These are phyloP conservation scores for Sphagnum contortum DNA, from an alignment of 225 moss, liverwort and hornwort species.

Conservation along the genomic window DNA sequence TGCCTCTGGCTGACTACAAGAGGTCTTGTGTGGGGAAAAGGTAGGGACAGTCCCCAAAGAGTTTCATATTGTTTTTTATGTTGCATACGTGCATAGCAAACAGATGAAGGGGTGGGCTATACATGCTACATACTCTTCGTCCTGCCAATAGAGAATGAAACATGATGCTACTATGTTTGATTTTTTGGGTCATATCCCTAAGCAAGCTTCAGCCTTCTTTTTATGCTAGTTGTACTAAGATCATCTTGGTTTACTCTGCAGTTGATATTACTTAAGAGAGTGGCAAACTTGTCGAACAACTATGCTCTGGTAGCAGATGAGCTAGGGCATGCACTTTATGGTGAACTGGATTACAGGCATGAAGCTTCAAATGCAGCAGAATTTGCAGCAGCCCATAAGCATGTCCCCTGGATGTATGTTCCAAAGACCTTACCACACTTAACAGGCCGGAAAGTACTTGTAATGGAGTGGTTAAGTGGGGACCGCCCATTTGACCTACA, in stretches of 20 bases:
- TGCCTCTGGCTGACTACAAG: too few relatives aligned
- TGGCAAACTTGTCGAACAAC: slow-evolving; percentile 77
- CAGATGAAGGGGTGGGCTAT: too few relatives aligned
- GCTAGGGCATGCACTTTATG: slow-evolving; percentile 84
- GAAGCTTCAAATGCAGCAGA: slow-evolving; percentile 75
- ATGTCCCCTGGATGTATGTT: slow-evolving; percentile 62
- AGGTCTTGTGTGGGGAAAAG: too few relatives aligned
- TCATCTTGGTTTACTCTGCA: slow-evolving; percentile 21
- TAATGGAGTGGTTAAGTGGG: slow-evolving; percentile 95
- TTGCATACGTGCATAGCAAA: too few relatives aligned
- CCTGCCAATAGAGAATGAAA: too few relatives aligned
- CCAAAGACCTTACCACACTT: slow-evolving; percentile 57
- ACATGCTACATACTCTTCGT: too few relatives aligned
- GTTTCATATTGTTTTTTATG: too few relatives aligned
- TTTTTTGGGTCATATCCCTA: too few relatives aligned
- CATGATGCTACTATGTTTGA: too few relatives aligned
- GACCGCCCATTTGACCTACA: slow-evolving; percentile 81
- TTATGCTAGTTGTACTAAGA: too few relatives aligned
- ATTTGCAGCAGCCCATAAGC: slow-evolving; percentile 55
- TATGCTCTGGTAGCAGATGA: slow-evolving; percentile 84
- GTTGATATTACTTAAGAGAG: slow-evolving; percentile 57
- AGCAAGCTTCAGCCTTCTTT: too few relatives aligned
- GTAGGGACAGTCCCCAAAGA: too few relatives aligned
- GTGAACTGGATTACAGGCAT: slow-evolving; percentile 78
- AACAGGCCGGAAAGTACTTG: slow-evolving; percentile 63